Evolutionary conservation across 257 asterid species (phyloP).

Genomic region (Gardenia jasminoides): DNA sequence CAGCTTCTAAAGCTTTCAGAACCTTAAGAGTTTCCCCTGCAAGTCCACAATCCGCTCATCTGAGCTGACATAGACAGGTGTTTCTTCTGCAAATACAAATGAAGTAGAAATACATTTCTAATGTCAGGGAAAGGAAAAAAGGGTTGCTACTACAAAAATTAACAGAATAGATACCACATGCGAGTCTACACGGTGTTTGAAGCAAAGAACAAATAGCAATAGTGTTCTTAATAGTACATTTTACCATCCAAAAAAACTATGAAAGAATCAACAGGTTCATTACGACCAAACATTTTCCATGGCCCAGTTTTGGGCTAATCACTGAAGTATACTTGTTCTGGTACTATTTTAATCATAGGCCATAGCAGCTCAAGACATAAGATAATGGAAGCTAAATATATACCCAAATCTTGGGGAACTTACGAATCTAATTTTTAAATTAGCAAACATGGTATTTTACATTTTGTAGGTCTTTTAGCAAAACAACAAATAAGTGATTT

Average conservation of each 20-base stretch:
- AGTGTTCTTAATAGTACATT: neutral
- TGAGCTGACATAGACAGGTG: constrained; percentile 63
- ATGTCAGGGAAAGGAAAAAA: neutral
- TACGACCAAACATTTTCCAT: neutral
- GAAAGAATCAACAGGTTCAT: neutral
- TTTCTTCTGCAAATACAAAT: constrained; percentile 49
- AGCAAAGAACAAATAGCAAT: neutral
- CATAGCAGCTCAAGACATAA: too few species aligned
- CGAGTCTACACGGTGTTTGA: neutral
- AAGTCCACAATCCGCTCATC: constrained; percentile 84
- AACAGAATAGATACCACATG: neutral
- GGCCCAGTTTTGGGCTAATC: neutral
- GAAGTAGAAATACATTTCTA: neutral
- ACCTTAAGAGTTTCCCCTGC: constrained; percentile 83
- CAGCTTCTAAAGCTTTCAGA: constrained; percentile 73
- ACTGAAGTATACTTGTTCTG: neutral
- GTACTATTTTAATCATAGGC: too few species aligned
- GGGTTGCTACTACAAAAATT: neutral
- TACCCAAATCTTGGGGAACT: too few species aligned
- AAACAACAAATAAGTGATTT: neutral
- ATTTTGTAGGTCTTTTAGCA: neutral
- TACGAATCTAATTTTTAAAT: too few species aligned
- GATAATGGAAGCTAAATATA: too few species aligned
- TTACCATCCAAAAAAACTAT: neutral
- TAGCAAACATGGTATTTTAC: neutral